Conservation (phyloP, 192 early-diverging fungal species). For the Coemansia sp. region DNA sequence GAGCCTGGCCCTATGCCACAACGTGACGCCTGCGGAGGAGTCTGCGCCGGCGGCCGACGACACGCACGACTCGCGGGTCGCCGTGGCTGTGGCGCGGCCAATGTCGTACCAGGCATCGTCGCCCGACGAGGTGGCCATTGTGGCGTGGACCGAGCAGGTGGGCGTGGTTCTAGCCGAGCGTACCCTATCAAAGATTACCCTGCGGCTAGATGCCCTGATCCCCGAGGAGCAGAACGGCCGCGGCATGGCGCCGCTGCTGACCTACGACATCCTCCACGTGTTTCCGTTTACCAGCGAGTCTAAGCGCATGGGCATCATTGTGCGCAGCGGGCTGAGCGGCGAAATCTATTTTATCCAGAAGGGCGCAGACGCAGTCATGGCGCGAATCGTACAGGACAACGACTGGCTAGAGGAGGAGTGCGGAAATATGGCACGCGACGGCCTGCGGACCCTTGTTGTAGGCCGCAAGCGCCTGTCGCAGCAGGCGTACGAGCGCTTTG, state of each 20-base stretch:
- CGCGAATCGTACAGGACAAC: conserved; percentile 80
- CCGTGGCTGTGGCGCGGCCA: conserved; percentile 20
- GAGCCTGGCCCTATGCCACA: conserved; percentile 87
- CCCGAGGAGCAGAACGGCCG: conserved; percentile 16
- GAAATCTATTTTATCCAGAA: conserved; percentile 91
- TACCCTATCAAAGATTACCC: conserved; percentile 61
- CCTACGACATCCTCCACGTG: conserved; percentile 79
- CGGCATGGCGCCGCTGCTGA: conserved; percentile 32
- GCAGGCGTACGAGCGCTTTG: conserved; percentile 64
- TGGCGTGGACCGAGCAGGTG: conserved; percentile 84
- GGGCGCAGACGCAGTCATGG: conserved; percentile 91
- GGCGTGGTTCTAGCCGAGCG: conserved; percentile 77
- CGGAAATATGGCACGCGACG: conserved; percentile 94
- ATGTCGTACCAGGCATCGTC: conserved; percentile 90
- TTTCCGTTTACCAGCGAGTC: conserved; percentile 99
- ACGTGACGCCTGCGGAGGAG: conserved; percentile 60
- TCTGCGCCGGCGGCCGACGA: conserved; percentile 2
- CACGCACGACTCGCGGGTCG: conserved; percentile 13
- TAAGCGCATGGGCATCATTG: conserved; percentile 95
- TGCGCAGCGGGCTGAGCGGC: conserved; percentile 58
- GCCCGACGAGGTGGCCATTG: conserved; percentile 95
- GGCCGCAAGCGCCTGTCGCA: conserved; percentile 73
- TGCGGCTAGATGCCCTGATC: conserved; percentile 50
- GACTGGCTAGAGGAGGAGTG: conserved; percentile 98
- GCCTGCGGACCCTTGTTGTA: conserved; percentile 89